These are phyloP conservation scores for Delitschia confertaspora DNA, from an alignment of 495 filamentous ascomycete genomes.

Conservation along the genomic window DNA sequence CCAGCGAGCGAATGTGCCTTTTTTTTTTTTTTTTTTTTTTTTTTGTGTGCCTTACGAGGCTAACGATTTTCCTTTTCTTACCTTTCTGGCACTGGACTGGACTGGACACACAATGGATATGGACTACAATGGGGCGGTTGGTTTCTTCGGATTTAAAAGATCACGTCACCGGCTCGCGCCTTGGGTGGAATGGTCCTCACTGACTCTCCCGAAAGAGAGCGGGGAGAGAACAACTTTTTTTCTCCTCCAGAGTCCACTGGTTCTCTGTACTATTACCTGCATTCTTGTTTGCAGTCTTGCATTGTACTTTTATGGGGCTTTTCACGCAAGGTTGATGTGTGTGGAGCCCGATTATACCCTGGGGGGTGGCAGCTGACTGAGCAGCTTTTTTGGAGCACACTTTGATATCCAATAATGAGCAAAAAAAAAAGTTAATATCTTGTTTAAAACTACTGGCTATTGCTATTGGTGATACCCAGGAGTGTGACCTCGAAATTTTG, in stretches of 20 bases:
- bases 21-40: too few species aligned
- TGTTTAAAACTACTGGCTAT: too few species aligned
- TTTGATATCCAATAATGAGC: too few species aligned
- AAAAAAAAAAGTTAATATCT: too few species aligned
- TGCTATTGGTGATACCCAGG: too few species aligned
- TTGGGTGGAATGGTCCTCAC: slow-evolving; percentile 21
- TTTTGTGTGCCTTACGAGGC: slow-evolving; percentile 21
- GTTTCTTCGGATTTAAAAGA: slow-evolving; percentile 18
- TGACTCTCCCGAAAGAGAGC: too few species aligned
- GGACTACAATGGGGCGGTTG: too few species aligned
- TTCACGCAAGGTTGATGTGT: neutral
- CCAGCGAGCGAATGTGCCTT: slow-evolving; percentile 23
- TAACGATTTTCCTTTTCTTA: slow-evolving; percentile 23
- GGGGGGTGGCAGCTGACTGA: slow-evolving; percentile 2
- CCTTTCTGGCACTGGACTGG: slow-evolving; percentile 18
- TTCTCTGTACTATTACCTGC: slow-evolving; percentile 31
- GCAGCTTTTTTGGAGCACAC: too few species aligned
- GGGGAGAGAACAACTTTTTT: too few species aligned
- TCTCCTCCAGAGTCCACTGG: too few species aligned
- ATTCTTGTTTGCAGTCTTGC: neutral
- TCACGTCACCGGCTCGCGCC: slow-evolving; percentile 25
- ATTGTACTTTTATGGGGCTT: slow-evolving; percentile 28
- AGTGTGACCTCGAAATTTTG: too few species aligned
- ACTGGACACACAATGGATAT: too few species aligned
- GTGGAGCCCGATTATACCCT: slow-evolving; percentile 28